Percentiles rank a stretch among this genome's conserved stretches.
Conservation (phyloP, 2,329 filamentous ascomycete species). For the Colletotrichum sp. region DNA sequence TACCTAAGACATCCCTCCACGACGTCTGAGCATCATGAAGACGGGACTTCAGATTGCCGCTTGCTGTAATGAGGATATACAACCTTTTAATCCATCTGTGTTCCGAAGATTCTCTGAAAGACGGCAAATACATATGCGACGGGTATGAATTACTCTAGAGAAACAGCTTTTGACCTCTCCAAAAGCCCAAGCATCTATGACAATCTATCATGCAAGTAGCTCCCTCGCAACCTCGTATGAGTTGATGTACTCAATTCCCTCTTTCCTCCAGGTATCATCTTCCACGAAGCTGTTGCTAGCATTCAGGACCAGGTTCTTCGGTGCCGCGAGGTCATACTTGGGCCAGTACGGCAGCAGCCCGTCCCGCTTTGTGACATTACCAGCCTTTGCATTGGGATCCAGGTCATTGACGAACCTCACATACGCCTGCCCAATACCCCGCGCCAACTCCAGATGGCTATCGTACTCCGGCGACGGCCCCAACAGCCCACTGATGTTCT, state of each 20-base stretch:
- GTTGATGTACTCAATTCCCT: conserved; percentile 50
- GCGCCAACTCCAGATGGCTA: conserved; percentile 36
- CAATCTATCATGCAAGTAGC: conserved; percentile 27
- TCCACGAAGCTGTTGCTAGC: conserved; percentile 48
- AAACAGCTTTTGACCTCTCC: no score
- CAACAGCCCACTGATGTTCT: conserved; percentile 53
- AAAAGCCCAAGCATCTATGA: background rate
- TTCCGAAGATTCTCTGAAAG: background rate
- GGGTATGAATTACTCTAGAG: background rate
- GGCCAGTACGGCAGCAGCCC: conserved; percentile 44
- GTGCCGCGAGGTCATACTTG: conserved; percentile 37
- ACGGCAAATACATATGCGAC: background rate
- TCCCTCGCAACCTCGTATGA: conserved; percentile 40
- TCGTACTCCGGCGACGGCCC: conserved; percentile 49
- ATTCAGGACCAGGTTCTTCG: conserved; percentile 51
- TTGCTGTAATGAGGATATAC: background rate
- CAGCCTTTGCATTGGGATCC: conserved; percentile 41
- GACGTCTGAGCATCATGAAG: background rate
- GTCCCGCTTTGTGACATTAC: conserved; percentile 15
- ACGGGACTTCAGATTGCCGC: background rate
- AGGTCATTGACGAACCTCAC: conserved; percentile 46
- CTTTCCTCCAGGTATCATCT: conserved; percentile 50
- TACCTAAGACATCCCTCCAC: background rate
- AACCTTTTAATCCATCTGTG: background rate
- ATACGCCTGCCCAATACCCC: conserved; percentile 44